Conservation (phyloP, 768 basidiomycete genomes). For the Scleroderma bovista region DNA sequence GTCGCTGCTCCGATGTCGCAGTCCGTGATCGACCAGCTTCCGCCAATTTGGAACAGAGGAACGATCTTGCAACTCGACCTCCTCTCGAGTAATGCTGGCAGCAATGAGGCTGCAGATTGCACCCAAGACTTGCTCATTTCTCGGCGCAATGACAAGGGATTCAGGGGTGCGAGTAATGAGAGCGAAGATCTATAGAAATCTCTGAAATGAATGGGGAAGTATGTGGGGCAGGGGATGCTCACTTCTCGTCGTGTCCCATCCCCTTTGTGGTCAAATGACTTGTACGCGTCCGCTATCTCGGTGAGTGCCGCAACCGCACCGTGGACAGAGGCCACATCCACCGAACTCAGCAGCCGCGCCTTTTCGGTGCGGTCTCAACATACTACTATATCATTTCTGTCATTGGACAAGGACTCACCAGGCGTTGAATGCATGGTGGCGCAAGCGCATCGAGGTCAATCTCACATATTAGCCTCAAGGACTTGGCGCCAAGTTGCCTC, state of each 20-base stretch:
- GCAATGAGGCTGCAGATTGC: constrained; percentile 72
- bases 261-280: constrained; percentile 24
- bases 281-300: constrained; percentile 64
- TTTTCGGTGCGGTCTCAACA: constrained; percentile 19
- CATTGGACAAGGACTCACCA: constrained; percentile 40
- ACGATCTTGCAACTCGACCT: constrained; percentile 37
- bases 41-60: constrained; percentile 58
- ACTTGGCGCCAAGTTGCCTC: constrained; percentile 71
- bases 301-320: constrained; percentile 73
- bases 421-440: constrained; percentile 41
- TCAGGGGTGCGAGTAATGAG: constrained; percentile 53
- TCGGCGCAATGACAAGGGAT: constrained; percentile 52
- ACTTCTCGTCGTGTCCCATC: constrained; percentile 44
- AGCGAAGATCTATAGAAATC: constrained; percentile 52
- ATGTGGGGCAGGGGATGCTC: constrained; percentile 3
- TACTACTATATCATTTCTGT: constrained; percentile 9
- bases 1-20: constrained; percentile 56
- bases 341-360: constrained; percentile 53
- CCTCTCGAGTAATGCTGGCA: constrained; percentile 52
- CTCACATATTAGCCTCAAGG: constrained; percentile 63
- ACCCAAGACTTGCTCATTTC: constrained; percentile 66
- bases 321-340: constrained; percentile 70
- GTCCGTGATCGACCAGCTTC: constrained; percentile 59
- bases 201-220: background rate
- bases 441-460: constrained; percentile 52